Evolutionary conservation across 768 basidiomycete species (phyloP).

Genomic region (Lactarius tabidus): DNA sequence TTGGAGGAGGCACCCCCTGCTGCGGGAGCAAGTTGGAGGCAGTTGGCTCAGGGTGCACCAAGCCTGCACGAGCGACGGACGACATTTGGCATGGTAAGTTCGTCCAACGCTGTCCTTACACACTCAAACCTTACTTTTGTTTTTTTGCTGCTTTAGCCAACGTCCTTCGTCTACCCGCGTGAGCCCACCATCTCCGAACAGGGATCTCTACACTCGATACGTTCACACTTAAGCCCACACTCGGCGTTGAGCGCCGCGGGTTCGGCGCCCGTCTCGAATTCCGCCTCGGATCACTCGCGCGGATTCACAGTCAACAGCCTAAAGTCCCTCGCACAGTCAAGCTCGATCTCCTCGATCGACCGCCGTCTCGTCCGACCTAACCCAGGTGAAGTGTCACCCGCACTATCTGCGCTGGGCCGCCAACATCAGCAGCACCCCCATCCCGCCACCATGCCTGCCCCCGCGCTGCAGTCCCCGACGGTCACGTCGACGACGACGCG

Average conservation of each 20-base stretch:
- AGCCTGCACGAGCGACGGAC: slow-evolving; percentile 39
- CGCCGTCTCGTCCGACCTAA: slow-evolving; percentile 30
- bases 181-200: slow-evolving; percentile 50
- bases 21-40: slow-evolving; percentile 59
- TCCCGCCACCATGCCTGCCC: neutral
- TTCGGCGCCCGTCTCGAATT: slow-evolving; percentile 48
- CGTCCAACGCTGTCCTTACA: neutral
- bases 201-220: slow-evolving; percentile 62
- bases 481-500: slow-evolving; percentile 30
- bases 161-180: slow-evolving; percentile 42
- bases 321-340: slow-evolving; percentile 43
- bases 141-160: slow-evolving; percentile 31
- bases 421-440: slow-evolving; percentile 13
- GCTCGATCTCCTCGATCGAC: slow-evolving; percentile 54
- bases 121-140: neutral
- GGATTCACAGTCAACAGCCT: slow-evolving; percentile 36
- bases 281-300: slow-evolving; percentile 41
- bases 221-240: slow-evolving; percentile 50
- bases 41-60: slow-evolving; percentile 41
- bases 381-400: slow-evolving; percentile 28
- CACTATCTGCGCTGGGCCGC: slow-evolving; percentile 32
- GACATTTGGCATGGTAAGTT: slow-evolving; percentile 62
- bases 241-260: slow-evolving; percentile 43
- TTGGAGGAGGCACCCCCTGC: slow-evolving; percentile 67
- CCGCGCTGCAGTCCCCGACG: slow-evolving; percentile 25